Conservation (phyloP, 2,329 filamentous ascomycete species). For the Emmonsia crescens region DNA sequence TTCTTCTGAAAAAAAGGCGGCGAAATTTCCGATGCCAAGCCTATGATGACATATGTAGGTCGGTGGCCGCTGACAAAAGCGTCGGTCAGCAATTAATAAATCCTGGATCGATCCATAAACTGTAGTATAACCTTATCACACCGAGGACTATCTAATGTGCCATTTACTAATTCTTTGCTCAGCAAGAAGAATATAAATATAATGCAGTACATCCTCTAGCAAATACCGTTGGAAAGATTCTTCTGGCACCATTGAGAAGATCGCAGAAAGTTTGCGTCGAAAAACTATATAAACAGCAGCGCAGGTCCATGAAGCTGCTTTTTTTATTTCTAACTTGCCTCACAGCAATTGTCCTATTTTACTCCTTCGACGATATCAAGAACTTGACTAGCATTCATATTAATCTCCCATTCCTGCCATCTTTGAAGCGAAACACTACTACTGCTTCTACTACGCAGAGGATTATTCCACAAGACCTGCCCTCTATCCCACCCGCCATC, state of each 20-base stretch:
- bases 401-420: constrained; percentile 12
- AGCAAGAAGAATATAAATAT: not conserved
- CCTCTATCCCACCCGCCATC: constrained; percentile 5
- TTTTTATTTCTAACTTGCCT: constrained; percentile 29
- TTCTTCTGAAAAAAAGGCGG: too few relatives aligned
- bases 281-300: constrained; percentile 22
- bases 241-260: not conserved
- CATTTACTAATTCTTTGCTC: not conserved
- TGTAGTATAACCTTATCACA: too few relatives aligned
- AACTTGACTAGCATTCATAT: constrained; percentile 14
- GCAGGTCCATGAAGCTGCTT: constrained; percentile 25
- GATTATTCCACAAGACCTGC: constrained; percentile 3
- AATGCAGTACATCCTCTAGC: not conserved
- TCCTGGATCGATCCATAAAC: too few relatives aligned
- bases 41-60: not conserved
- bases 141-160: too few relatives aligned
- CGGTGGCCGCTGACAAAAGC: not conserved
- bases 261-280: not conserved
- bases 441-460: constrained; percentile 2
- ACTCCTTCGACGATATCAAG: constrained; percentile 12
- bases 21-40: not conserved
- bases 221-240: not conserved
- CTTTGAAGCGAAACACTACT: constrained; percentile 9
- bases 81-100: not conserved
- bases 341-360: constrained; percentile 23